These are phyloP conservation scores for Actinomucor elegans DNA, from an alignment of 371 early-diverging fungal genomes.

Conservation along the genomic window DNA sequence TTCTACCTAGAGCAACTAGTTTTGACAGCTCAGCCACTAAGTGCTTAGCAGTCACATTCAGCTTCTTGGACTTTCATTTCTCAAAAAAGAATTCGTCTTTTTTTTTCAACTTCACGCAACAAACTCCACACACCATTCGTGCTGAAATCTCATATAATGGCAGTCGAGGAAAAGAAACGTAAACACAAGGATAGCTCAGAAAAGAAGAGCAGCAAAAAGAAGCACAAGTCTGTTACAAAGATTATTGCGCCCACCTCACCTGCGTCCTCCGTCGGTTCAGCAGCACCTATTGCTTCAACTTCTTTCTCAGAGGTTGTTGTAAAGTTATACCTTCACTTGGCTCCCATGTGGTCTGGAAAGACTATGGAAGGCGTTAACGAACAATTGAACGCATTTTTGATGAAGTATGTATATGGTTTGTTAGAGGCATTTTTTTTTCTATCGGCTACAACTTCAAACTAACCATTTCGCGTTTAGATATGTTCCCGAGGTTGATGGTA, in stretches of 20 bases:
- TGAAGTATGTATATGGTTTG: constrained; percentile 57
- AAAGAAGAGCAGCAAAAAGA: constrained; percentile 35
- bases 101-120: background rate
- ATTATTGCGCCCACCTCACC: constrained; percentile 16
- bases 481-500: constrained; percentile 85
- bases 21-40: constrained; percentile 1
- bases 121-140: too few species aligned
- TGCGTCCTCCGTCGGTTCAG: constrained; percentile 5
- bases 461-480: constrained; percentile 50
- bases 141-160: too few species aligned
- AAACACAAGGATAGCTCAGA: constrained; percentile 40
- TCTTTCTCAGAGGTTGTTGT: constrained; percentile 63
- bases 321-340: constrained; percentile 69
- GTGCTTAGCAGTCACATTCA: constrained; percentile 2
- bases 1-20: too few species aligned
- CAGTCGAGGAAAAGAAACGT: constrained; percentile 40
- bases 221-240: constrained; percentile 27
- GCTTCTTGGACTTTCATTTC: background rate
- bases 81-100: background rate
- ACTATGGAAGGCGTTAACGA: constrained; percentile 76
- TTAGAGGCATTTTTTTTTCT: too few species aligned
- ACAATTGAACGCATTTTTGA: constrained; percentile 81
- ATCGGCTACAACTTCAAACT: background rate
- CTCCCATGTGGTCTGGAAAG: constrained; percentile 72
- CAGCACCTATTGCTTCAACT: constrained; percentile 9